Evolutionary conservation across 306 rosid species (phyloP), one percentile per base, ranked within the genome.

Genomic region (Abrus pulchellus): DNA sequence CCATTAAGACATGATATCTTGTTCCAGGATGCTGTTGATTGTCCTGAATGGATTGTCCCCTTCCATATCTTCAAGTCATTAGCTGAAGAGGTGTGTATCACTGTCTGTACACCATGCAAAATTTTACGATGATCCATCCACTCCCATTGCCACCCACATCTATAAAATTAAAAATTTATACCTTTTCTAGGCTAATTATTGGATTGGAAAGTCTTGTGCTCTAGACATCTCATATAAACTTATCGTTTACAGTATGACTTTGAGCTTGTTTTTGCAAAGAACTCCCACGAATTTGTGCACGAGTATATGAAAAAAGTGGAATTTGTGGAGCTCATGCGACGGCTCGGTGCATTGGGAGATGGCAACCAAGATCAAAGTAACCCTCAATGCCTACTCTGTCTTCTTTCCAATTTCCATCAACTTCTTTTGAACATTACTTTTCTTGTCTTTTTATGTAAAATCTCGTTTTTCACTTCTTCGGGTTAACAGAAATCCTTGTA

Each of bases 1-100:
- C 32, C 61, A 57, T 67, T 80, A 80, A 73, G 13, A 56, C 11
- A 6, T 1, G 14, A 34, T 66, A 40, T 71, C 33, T 68, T 77
- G 70, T 82, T 80, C 86, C 88, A 94, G 99, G 99, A 96, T 75
- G 99, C 97, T 30, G 99, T 96, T 80, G 99, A 93, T 86, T 93
- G 98, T 82, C 99, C 98, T 28, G 99, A 93, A 85, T 93, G 97
- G 97, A 87, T 95, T 49, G 99, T 92, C 63, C 99, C 99, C 27
- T 93, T 93, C 76, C 85, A 96, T 9, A 34, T 91, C 54, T 96
- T 96, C 82, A 92, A 93, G 83, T 76, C 93, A 5, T 83, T 96
- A 85, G 97, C 97, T 1, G 99, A 96, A 88, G 98, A 95, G 96
- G 99, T 95, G 56, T 65, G 89, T 89, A 71, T 65, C 49, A 59